These are phyloP conservation scores for Saccharomycopsis vini DNA, from an alignment of 805 yeast genomes.

Conservation along the genomic window DNA sequence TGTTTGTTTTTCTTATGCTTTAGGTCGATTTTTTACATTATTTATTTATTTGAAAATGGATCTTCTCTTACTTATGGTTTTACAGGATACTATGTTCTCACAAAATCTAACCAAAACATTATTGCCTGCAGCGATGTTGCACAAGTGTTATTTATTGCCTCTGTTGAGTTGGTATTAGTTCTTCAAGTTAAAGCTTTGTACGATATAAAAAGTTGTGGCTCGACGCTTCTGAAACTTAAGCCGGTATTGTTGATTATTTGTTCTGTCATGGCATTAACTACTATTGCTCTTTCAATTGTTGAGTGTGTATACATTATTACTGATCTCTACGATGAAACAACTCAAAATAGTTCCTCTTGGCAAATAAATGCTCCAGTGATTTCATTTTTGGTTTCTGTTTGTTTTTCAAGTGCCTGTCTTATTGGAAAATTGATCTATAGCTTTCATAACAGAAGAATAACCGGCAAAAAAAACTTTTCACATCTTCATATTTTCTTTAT, in stretches of 20 bases:
- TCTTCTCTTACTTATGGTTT: conserved; percentile 38
- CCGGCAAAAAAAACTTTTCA: conserved; percentile 79
- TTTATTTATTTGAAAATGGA: conserved; percentile 44
- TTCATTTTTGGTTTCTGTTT: conserved; percentile 60
- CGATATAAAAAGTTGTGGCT: conserved; percentile 33
- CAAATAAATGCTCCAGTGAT: conserved; percentile 47
- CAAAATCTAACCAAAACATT: conserved; percentile 32
- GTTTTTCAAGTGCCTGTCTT: conserved; percentile 51
- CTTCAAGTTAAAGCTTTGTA: conserved; percentile 70
- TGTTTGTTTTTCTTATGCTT: conserved; percentile 48
- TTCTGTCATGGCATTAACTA: conserved; percentile 39
- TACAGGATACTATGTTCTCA: conserved; percentile 33
- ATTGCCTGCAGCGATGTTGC: conserved; percentile 57
- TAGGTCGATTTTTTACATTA: conserved; percentile 52
- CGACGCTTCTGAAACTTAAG: neutral
- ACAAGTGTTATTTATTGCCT: conserved; percentile 48
- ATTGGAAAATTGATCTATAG: conserved; percentile 60
- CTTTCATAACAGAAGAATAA: conserved; percentile 56
- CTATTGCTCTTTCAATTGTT: conserved; percentile 51
- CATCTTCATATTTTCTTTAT: conserved; percentile 72
- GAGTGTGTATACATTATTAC: conserved; percentile 38
- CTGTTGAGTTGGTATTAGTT: conserved; percentile 57
- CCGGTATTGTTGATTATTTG: conserved; percentile 30
- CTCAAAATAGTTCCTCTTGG: conserved; percentile 27
- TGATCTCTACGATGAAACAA: conserved; percentile 25